Conservation (phyloP, 2,329 filamentous ascomycete species). For the Mycocentrospora acerina region DNA sequence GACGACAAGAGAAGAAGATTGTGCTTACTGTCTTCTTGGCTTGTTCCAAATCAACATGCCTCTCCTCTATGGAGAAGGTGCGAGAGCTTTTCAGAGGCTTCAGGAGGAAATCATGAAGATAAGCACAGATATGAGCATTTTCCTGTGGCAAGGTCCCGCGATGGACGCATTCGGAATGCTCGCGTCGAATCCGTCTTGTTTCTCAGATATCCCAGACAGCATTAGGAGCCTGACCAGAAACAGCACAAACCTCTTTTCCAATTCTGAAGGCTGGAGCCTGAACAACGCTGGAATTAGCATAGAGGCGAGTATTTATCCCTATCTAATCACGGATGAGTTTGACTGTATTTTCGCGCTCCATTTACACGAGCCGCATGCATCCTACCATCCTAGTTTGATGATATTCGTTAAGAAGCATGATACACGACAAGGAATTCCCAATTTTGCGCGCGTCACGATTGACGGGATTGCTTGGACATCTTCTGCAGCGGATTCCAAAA, state of each 20-base stretch:
- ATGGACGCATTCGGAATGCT: background rate
- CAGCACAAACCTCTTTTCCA: background rate
- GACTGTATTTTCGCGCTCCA: background rate
- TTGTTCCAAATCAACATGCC: conserved; percentile 25
- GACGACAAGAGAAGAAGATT: conserved; percentile 20
- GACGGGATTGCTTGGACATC: background rate
- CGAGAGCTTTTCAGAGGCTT: conserved; percentile 14
- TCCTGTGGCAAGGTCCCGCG: conserved; percentile 1
- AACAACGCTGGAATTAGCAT: background rate
- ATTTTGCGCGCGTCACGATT: background rate
- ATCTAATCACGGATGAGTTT: background rate
- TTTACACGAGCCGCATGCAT: background rate
- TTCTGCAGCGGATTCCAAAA: background rate
- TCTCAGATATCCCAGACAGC: background rate
- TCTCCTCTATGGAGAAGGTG: conserved; percentile 27
- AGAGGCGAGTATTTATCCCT: background rate
- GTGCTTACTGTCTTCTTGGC: conserved; percentile 29
- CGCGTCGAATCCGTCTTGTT: background rate
- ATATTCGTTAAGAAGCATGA: no score
- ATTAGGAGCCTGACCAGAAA: background rate
- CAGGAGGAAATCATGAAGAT: conserved; percentile 12
- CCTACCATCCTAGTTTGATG: no score
- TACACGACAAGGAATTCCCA: no score
- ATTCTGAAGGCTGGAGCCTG: background rate
- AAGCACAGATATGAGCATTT: conserved; percentile 4